These are phyloP conservation scores for Scenedesmus sp. DNA, from an alignment of 163 green algal genomes.

Conservation along the genomic window DNA sequence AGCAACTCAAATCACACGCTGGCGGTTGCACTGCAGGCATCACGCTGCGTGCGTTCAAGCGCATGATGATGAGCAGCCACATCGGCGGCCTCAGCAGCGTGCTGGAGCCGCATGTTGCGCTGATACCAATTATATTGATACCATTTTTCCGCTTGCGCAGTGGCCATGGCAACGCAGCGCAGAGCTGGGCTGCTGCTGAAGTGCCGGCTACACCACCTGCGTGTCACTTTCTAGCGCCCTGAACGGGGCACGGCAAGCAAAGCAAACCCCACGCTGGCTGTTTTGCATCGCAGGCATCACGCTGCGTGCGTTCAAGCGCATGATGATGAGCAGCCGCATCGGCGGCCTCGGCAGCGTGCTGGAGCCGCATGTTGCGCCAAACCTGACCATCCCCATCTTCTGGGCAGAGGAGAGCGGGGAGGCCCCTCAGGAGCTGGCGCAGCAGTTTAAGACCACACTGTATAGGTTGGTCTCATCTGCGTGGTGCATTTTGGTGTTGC, in stretches of 20 bases:
- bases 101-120: too few species aligned
- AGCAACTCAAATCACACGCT: too few species aligned
- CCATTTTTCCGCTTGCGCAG: too few species aligned
- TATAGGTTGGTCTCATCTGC: slow-evolving; percentile 3
- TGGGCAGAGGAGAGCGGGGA: slow-evolving; percentile 37
- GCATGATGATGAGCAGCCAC: too few species aligned
- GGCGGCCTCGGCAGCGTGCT: neutral
- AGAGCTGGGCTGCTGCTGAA: neutral
- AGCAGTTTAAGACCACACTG: slow-evolving; percentile 36
- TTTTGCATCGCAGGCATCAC: slow-evolving; percentile 33
- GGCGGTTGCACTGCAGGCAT: neutral
- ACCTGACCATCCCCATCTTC: slow-evolving; percentile 41
- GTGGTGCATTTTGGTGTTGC: neutral
- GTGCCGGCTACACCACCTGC: neutral
- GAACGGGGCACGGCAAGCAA: neutral
- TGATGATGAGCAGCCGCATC: slow-evolving; percentile 44
- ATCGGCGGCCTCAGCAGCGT: too few species aligned
- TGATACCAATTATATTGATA: neutral
- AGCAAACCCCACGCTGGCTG: neutral
- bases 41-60: neutral
- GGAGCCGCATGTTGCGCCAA: slow-evolving; percentile 16
- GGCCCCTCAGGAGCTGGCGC: neutral
- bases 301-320: slow-evolving; percentile 37
- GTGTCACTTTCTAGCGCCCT: neutral
- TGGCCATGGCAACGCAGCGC: too few species aligned